These are phyloP conservation scores for Bullera alba DNA, from an alignment of 768 basidiomycete genomes.

Conservation along the genomic window DNA sequence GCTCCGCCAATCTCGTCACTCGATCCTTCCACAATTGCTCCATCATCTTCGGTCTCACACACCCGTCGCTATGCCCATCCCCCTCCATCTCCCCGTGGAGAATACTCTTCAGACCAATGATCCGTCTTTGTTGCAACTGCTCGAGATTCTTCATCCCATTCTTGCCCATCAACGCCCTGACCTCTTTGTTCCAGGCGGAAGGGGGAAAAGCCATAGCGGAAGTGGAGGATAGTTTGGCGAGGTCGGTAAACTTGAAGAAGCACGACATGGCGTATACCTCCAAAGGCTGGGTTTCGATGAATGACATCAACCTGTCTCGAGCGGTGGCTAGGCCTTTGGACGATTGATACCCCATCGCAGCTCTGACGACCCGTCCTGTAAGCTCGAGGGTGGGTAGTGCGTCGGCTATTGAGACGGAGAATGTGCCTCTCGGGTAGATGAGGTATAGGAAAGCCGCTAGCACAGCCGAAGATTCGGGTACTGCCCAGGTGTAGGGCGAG, in stretches of 20 bases:
- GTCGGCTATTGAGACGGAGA: conserved; percentile 4
- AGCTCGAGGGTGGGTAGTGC: conserved; percentile 16
- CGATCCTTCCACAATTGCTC: conserved; percentile 14
- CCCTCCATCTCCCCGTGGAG: conserved; percentile 7
- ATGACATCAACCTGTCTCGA: conserved; percentile 17
- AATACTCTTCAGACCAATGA: conserved; percentile 19
- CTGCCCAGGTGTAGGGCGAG: conserved; percentile 33
- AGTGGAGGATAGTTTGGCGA: conserved; percentile 22
- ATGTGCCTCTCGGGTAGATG: conserved; percentile 28
- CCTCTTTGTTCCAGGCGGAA: conserved; percentile 16
- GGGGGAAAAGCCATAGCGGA: conserved; percentile 11
- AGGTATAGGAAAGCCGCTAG: conserved; percentile 34
- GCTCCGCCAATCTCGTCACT: conserved; percentile 1
- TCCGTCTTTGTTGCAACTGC: conserved; percentile 8
- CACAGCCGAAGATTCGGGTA: conserved; percentile 29
- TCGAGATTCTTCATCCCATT: conserved; percentile 4
- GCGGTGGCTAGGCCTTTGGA: conserved; percentile 19
- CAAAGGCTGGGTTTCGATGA: conserved; percentile 9
- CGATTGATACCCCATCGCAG: conserved; percentile 39
- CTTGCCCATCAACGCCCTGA: conserved; percentile 21
- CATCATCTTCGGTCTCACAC: conserved; percentile 4
- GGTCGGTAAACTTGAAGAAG: conserved; percentile 36
- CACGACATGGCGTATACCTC: conserved; percentile 28
- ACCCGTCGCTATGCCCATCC: conserved; percentile 15
- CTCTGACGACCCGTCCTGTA: conserved; percentile 26